Evolutionary conservation across 2,329 filamentous ascomycete species (phyloP), one percentile per base, ranked within the genome.

Genomic region (Penicillium capsulatum): DNA sequence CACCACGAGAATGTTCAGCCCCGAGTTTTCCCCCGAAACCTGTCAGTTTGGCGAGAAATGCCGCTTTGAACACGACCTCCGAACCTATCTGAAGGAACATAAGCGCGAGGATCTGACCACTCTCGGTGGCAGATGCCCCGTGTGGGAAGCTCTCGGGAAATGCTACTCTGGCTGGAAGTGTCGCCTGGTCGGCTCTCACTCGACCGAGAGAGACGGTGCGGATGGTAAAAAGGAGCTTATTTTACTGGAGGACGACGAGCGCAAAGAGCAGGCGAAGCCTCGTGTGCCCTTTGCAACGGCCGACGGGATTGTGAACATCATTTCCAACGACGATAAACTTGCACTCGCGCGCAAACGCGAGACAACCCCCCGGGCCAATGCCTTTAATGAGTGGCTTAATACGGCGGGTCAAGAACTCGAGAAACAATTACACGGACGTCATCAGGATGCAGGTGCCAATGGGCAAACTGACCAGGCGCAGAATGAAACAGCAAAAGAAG

Each of bases 131-230:
- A 73, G 83, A 46, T 98, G 92, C 58, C 91, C 90, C 1, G 77
- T 94, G 7, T 96, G 81, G 64, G 82, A 86, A 50, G 72, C 73
- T 11, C 79, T 83, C 48, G 90, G 90, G 9, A 79, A 74, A 46
- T 98, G 92, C 56, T 76, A 79, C 34, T 79, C 84, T 10, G 92
- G 92, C 4, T 98, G 91, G 90, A 94, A 91, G 63, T 98, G 92
- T 63, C 84, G 91, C 15, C 94, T 96, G 59, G 84, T 87, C 22
- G 77, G 77, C 47, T 94, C 87, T 47, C 92, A 98, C 66, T 92
- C 88, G 55, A 75, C 81, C 47, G 91, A 97, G 66, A 67, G 86
- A 16, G 79, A 85, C 50, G 80, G 74, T 14, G 81, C 83, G 38
- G 90, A 94, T 62, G 91, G 89, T 7, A 78, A 79, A 51, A 88